Evolutionary conservation across 2,329 filamentous ascomycete genomes (phyloP).

Genomic region (Paecilomyces variotii): DNA sequence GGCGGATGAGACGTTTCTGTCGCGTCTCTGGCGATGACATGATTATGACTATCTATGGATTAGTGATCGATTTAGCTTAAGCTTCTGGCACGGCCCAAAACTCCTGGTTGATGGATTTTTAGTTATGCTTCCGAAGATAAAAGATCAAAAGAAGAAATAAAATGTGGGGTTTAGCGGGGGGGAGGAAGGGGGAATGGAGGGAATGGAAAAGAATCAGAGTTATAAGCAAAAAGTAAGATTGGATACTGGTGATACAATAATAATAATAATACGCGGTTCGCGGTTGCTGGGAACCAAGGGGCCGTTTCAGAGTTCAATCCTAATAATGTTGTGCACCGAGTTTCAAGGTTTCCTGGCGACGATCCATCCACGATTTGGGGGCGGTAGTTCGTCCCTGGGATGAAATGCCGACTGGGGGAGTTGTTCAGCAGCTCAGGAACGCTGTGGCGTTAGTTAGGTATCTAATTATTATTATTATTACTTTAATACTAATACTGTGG

Average conservation of each 20-base stretch:
- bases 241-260: neutral
- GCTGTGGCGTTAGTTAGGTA: no score
- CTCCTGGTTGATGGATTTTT: no score
- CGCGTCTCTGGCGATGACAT: neutral
- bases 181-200: no score
- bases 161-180: neutral
- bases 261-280: neutral
- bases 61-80: neutral
- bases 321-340: neutral
- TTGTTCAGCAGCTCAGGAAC: no score
- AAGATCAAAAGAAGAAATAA: neutral
- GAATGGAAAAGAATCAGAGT: no score
- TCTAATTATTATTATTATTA: no score
- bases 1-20: slow-evolving; percentile 10
- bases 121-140: no score
- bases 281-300: neutral
- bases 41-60: neutral
- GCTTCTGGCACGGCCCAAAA: neutral
- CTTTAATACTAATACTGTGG: no score
- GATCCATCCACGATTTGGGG: neutral
- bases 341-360: neutral
- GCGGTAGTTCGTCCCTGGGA: neutral
- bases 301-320: neutral
- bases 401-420: no score
- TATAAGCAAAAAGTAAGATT: neutral